phyloP scores from a whole-genome alignment of 345 rosid species.

The Gossypium longicalyx region DNA sequence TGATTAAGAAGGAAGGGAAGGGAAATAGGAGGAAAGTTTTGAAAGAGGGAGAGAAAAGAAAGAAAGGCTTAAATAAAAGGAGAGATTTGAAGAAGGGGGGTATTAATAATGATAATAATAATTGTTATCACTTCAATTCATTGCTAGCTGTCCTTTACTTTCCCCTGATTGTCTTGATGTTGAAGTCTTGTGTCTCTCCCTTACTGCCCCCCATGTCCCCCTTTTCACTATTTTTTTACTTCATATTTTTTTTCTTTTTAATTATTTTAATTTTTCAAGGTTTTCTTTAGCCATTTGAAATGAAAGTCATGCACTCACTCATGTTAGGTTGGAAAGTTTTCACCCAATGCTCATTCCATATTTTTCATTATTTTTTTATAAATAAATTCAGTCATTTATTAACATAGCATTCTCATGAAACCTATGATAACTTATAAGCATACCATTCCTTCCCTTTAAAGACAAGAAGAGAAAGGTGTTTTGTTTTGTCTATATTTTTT shows the following conservation, averaged over 20 bases:
- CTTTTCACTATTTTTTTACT: neutral
- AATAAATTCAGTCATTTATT: neutral
- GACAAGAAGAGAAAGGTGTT: conserved; percentile 25
- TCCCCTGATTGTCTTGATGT: neutral
- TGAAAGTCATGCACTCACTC: neutral
- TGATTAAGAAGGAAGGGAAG: neutral
- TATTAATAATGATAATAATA: no score
- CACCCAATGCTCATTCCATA: no score
- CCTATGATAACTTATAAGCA: neutral
- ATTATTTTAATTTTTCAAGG: neutral
- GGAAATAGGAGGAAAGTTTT: neutral
- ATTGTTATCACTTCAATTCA: neutral
- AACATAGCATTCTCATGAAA: neutral
- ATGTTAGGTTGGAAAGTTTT: no score
- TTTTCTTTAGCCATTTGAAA: neutral
- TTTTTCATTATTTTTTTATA: no score
- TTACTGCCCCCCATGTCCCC: neutral
- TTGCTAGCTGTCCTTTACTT: neutral
- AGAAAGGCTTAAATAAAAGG: neutral
- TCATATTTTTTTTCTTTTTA: neutral
- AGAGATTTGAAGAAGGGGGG: neutral
- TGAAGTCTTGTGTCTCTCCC: neutral
- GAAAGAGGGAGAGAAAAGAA: neutral
- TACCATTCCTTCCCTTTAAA: conserved; percentile 37
- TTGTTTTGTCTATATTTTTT: conserved; percentile 11